Base-by-base conservation (phyloP, 192 early-diverging fungal species). In the Mortierella alpina region DNA sequence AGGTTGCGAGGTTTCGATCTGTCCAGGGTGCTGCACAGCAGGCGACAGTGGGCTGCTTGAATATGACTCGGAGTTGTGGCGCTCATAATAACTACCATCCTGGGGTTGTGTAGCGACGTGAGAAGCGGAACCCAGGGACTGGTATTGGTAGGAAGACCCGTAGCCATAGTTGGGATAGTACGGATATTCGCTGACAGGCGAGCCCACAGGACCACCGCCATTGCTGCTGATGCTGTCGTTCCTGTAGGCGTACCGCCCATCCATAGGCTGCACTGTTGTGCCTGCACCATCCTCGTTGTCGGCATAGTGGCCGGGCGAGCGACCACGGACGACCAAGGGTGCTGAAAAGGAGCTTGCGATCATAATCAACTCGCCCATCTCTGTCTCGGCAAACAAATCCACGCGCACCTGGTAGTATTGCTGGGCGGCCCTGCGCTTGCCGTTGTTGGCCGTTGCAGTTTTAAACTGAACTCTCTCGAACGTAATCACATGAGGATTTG, bases 401-500 rank as follows among this genome's bases (percentile, higher is more conserved):
- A 96, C 90, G 23, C 88, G 76, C 49, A 98, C 86, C n/a, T 91
- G 87, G 70, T 97, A 96, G 84, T 96, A 97, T 75, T 99, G 97
- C 82, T 99, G 97, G 12, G 96, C 95, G 14, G 94, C 95, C 20
- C 95, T 86, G 53, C 96, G 90, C 82, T 96, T 96, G 59, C 95
- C 95, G 70, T 97, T 98, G 83, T 98, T 99, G 31, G 95, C 95
- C 0, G 97, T 99, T 20, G 97, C 96, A 0, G 93, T 93, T 73
- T 98, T 98, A 91, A 99, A 99, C 86, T 99, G 97, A 48, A 99
- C 87, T 46, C 97, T 89, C 64, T 99, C 96, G 78, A 95, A 99
- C 50, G 94, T 93, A 10, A 91, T 90, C 0, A 89, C 85, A 40
- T 85, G 83, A 48, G 85, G 64, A 50, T 86, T 86, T 31, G 77